Percentiles rank a stretch among this genome's conserved stretches.
Conservation (phyloP, 2,329 filamentous ascomycete genomes). For the Exophiala dermatitidis region DNA sequence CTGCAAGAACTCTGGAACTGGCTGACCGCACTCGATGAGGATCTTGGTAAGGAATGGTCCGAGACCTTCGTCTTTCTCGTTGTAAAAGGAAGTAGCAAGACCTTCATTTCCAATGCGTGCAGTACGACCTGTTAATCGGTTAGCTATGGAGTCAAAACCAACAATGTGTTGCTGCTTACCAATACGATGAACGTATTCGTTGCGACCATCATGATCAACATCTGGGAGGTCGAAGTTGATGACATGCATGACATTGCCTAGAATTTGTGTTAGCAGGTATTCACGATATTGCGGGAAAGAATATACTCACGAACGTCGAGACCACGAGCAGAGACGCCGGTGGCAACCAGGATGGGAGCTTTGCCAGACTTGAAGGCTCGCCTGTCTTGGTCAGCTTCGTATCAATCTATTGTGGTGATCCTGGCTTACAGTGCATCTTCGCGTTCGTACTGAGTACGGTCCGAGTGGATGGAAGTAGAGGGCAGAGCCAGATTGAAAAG, state of each 20-base stretch:
- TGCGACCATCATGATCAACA: slow-evolving; percentile 70
- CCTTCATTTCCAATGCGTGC: slow-evolving; percentile 86
- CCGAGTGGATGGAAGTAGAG: slow-evolving; percentile 78
- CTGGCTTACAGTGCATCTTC: slow-evolving; percentile 73
- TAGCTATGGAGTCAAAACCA: slow-evolving; percentile 1
- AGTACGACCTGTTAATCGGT: slow-evolving; percentile 62
- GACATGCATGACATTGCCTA: slow-evolving; percentile 73
- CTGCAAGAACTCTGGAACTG: slow-evolving; percentile 74
- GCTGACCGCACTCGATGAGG: slow-evolving; percentile 70
- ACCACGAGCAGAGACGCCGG: slow-evolving; percentile 78
- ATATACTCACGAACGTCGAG: slow-evolving; percentile 39
- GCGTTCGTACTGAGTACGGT: slow-evolving; percentile 81
- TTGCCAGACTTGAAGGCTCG: slow-evolving; percentile 63
- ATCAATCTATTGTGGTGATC: background rate
- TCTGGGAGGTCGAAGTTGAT: slow-evolving; percentile 88
- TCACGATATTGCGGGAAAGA: background rate
- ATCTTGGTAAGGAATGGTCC: slow-evolving; percentile 70
- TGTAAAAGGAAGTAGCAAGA: slow-evolving; percentile 82
- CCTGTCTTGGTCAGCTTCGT: slow-evolving; percentile 17
- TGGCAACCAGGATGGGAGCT: slow-evolving; percentile 75
- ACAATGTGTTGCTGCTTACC: slow-evolving; percentile 45
- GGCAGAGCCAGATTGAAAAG: slow-evolving; percentile 74
- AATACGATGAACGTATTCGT: slow-evolving; percentile 91
- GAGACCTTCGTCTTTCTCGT: slow-evolving; percentile 65
- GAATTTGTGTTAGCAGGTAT: slow-evolving; percentile 50